Conservation (phyloP, 129 eudicot species). For the Helianthus tuberosus region DNA sequence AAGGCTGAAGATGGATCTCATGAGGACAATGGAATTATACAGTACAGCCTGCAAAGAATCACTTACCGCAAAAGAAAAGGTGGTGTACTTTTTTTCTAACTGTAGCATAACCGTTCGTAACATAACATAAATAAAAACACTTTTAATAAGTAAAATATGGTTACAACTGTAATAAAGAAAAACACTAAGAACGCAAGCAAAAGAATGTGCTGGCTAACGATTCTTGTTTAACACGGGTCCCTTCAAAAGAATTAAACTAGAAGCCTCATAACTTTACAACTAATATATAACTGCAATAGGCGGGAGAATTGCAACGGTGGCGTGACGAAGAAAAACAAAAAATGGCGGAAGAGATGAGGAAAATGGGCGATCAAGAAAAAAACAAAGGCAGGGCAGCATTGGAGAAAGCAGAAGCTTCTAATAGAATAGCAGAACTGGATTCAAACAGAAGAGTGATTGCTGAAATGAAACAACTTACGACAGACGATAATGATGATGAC, state of each 20-base stretch:
- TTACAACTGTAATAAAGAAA: too few relatives aligned
- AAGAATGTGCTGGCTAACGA: too few relatives aligned
- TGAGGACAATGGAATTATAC: slow-evolving; percentile 54
- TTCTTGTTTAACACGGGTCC: too few relatives aligned
- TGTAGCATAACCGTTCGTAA: neutral
- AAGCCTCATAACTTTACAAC: neutral
- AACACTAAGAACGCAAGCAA: too few relatives aligned
- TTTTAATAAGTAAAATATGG: too few relatives aligned
- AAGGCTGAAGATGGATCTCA: slow-evolving; percentile 59
- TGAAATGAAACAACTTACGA: slow-evolving; percentile 39
- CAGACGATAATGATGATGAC: slow-evolving; percentile 23
- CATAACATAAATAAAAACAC: too few relatives aligned
- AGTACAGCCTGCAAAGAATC: slow-evolving; percentile 61
- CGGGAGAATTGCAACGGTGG: slow-evolving; percentile 66
- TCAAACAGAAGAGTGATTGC: slow-evolving; percentile 40
- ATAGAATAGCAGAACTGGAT: slow-evolving; percentile 39
- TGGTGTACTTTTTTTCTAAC: neutral
- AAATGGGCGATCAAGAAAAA: slow-evolving; percentile 34
- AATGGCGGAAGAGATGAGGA: slow-evolving; percentile 46
- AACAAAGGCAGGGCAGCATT: slow-evolving; percentile 32
- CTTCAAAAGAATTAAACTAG: too few relatives aligned
- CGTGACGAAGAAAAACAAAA: slow-evolving; percentile 20
- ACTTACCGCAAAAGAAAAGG: slow-evolving; percentile 56
- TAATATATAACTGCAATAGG: slow-evolving; percentile 31
- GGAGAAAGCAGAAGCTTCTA: slow-evolving; percentile 53